These are phyloP conservation scores for Pythium chondricola DNA, from an alignment of 352 stramenopile genomes.

Conservation along the genomic window DNA sequence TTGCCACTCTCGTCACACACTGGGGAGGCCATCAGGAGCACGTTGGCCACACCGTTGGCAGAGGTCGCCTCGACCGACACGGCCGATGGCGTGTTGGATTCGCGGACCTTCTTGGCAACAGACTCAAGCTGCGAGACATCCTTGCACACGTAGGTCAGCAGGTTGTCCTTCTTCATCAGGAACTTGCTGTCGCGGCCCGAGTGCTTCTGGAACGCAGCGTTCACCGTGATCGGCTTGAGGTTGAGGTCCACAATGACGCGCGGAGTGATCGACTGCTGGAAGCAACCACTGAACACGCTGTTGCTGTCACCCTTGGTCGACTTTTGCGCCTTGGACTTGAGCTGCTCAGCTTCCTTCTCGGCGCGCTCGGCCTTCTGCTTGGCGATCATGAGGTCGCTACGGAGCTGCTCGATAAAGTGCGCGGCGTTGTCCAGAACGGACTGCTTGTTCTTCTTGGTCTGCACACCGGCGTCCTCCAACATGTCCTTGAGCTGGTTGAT, in stretches of 20 bases:
- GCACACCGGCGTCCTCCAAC: slow-evolving; percentile 16
- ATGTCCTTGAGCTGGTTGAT: slow-evolving; percentile 35
- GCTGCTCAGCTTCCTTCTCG: slow-evolving; percentile 19
- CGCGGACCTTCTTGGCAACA: slow-evolving; percentile 37
- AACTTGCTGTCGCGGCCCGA: slow-evolving; percentile 35
- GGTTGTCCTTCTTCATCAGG: slow-evolving; percentile 53
- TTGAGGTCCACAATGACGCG: slow-evolving; percentile 51
- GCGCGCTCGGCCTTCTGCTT: slow-evolving; percentile 21
- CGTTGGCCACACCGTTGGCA: slow-evolving; percentile 18
- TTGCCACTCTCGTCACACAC: slow-evolving; percentile 43
- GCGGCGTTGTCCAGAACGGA: slow-evolving; percentile 20
- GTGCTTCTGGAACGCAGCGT: slow-evolving; percentile 50
- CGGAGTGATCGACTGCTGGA: slow-evolving; percentile 57
- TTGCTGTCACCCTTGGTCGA: slow-evolving; percentile 18
- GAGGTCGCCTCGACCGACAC: slow-evolving; percentile 25
- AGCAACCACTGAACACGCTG: slow-evolving; percentile 31
- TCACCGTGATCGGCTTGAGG: slow-evolving; percentile 50
- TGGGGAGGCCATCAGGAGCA: slow-evolving; percentile 41
- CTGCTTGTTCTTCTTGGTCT: slow-evolving; percentile 26
- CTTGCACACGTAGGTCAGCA: slow-evolving; percentile 41
- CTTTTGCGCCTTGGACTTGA: slow-evolving; percentile 44
- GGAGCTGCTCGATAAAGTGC: slow-evolving; percentile 16
- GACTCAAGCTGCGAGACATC: slow-evolving; percentile 37
- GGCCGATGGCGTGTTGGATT: slow-evolving; percentile 38
- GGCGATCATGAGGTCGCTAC: slow-evolving; percentile 17